A percentile compares a stretch with the other conserved stretches of the same genome.
Conservation (phyloP, 2,329 filamentous ascomycete species). For the Colletotrichum liaoningense region DNA sequence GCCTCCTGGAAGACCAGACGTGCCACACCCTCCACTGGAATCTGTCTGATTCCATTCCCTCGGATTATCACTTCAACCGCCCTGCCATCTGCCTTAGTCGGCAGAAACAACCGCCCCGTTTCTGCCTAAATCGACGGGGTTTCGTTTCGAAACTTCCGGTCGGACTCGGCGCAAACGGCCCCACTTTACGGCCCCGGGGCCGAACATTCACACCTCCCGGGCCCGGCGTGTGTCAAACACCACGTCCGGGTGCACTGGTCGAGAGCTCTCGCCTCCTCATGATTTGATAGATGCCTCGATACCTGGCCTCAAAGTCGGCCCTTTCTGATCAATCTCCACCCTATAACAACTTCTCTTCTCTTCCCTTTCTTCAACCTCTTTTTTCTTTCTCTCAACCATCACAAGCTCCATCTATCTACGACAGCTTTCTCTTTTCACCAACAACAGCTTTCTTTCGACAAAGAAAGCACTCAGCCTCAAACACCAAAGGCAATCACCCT, state of each 20-base stretch:
- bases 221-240: neutral
- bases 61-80: neutral
- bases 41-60: neutral
- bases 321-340: neutral
- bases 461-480: neutral
- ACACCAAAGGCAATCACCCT: neutral
- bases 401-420: neutral
- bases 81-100: neutral
- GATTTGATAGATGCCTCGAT: neutral
- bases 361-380: neutral
- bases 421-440: neutral
- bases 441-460: too few relatives aligned
- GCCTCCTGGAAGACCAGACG: neutral
- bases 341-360: neutral
- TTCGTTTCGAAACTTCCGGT: neutral
- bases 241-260: neutral
- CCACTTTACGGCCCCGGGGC: constrained; percentile 13
- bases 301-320: neutral
- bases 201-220: neutral
- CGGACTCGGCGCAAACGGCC: neutral
- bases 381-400: neutral
- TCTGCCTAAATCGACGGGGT: neutral
- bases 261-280: neutral
- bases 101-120: neutral
- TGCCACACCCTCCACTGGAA: neutral